Conservation (phyloP, 495 filamentous ascomycete species). For the Penicillium malachiteum region DNA sequence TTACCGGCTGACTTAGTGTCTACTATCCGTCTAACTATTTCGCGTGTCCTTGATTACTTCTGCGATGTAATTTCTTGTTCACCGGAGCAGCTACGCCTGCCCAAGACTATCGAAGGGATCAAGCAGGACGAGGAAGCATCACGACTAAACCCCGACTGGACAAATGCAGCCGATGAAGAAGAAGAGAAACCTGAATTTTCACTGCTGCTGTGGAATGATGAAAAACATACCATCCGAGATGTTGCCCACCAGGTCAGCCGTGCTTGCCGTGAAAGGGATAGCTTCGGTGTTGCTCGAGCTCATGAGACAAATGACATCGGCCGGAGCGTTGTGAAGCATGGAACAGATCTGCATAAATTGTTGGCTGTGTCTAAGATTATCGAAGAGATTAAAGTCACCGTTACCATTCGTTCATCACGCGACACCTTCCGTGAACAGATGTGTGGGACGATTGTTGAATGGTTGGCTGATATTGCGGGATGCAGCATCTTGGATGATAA, state of each 20-base stretch:
- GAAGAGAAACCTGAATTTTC: constrained; percentile 71
- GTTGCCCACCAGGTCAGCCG: constrained; percentile 85
- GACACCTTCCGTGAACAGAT: constrained; percentile 98
- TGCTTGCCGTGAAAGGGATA: constrained; percentile 71
- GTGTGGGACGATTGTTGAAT: constrained; percentile 96
- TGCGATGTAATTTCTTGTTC: constrained; percentile 98
- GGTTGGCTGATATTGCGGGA: constrained; percentile 89
- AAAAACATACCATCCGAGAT: constrained; percentile 95
- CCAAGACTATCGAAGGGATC: constrained; percentile 78
- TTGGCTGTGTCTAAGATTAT: constrained; percentile 76
- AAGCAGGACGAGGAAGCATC: constrained; percentile 77
- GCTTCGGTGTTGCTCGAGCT: constrained; percentile 71
- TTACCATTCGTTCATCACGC: constrained; percentile 87
- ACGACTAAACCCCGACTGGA: constrained; percentile 71
- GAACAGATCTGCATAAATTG: constrained; percentile 65
- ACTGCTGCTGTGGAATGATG: constrained; percentile 95
- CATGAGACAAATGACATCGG: constrained; percentile 86
- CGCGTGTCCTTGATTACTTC: constrained; percentile 84
- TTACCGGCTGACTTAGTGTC: constrained; percentile 72
- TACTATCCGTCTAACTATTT: constrained; percentile 79
- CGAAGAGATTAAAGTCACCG: constrained; percentile 93
- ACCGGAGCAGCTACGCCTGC: constrained; percentile 85
- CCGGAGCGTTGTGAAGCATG: constrained; percentile 77
- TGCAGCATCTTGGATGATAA: constrained; percentile 81
- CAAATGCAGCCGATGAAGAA: constrained; percentile 56